Evolutionary conservation across 805 yeast species (phyloP).

Genomic region (Spathaspora gorwiae): DNA sequence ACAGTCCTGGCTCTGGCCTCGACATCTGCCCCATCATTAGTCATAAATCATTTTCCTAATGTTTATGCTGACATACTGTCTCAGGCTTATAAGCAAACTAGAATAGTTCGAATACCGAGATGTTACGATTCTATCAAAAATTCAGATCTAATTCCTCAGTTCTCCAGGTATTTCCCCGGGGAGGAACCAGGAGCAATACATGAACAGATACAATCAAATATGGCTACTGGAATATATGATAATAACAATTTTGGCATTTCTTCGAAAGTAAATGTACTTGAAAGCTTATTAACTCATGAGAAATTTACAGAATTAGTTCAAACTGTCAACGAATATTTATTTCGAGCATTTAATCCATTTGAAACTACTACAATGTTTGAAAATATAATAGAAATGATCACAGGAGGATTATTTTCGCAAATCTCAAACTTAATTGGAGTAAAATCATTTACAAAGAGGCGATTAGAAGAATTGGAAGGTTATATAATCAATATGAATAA

Average conservation of each 20-base stretch:
- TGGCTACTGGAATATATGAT: conserved; percentile 14
- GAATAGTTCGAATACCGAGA: conserved; percentile 67
- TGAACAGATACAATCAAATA: conserved; percentile 24
- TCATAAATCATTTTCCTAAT: conserved; percentile 67
- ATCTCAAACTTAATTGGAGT: conserved; percentile 12
- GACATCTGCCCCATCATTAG: conserved; percentile 24
- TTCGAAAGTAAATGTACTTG: conserved; percentile 46
- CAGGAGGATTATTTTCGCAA: conserved; percentile 30
- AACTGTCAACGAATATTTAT: conserved; percentile 40
- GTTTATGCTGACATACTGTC: conserved; percentile 36
- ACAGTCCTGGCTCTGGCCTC: background rate
- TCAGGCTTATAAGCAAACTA: conserved; percentile 28
- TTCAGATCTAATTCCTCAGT: conserved; percentile 48
- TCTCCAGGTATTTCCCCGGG: conserved; percentile 55
- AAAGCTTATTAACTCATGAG: conserved; percentile 17
- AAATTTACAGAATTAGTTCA: conserved; percentile 42
- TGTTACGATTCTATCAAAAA: conserved; percentile 25
- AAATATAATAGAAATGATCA: conserved; percentile 39
- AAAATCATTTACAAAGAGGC: conserved; percentile 22
- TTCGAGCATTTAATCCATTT: conserved; percentile 36
- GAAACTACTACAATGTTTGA: conserved; percentile 22
- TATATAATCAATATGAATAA: conserved; percentile 19
- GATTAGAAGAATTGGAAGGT: conserved; percentile 37
- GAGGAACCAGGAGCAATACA: conserved; percentile 54
- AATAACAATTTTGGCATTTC: conserved; percentile 47